Evolutionary conservation across 495 filamentous ascomycete genomes (phyloP).

Genomic region (Usnea hakonensis): DNA sequence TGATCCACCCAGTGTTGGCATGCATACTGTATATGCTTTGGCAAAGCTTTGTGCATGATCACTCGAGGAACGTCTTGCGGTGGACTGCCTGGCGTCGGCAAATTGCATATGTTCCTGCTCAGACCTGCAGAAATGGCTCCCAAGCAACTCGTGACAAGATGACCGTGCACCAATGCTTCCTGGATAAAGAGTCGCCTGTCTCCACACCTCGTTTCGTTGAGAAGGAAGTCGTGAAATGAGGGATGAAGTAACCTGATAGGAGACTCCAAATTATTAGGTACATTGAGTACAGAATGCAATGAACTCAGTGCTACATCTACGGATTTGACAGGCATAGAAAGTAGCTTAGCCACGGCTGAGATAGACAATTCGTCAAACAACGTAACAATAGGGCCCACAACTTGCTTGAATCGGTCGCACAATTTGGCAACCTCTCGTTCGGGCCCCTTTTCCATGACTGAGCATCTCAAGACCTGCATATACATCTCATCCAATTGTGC

Average conservation of each 20-base stretch:
- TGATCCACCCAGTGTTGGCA: constrained; percentile 31
- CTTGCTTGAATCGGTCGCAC: constrained; percentile 5
- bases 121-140: constrained; percentile 28
- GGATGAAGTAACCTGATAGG: constrained; percentile 33
- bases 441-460: not conserved
- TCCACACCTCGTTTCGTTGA: constrained; percentile 28
- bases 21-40: constrained; percentile 26
- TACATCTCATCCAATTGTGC: constrained; percentile 11
- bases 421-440: not conserved
- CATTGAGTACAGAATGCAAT: constrained; percentile 17
- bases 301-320: not conserved
- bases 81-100: constrained; percentile 28
- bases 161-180: constrained; percentile 28
- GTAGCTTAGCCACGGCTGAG: not conserved
- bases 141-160: constrained; percentile 30
- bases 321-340: not conserved
- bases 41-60: constrained; percentile 24
- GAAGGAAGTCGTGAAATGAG: constrained; percentile 45
- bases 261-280: constrained; percentile 5
- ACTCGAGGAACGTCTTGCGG: constrained; percentile 8
- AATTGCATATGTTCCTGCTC: constrained; percentile 34
- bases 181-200: constrained; percentile 32
- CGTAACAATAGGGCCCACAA: constrained; percentile 13
- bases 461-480: not conserved
- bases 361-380: constrained; percentile 5